These are phyloP conservation scores for Pilaira anomala DNA, from an alignment of 192 early-diverging fungal species.

Conservation along the genomic window DNA sequence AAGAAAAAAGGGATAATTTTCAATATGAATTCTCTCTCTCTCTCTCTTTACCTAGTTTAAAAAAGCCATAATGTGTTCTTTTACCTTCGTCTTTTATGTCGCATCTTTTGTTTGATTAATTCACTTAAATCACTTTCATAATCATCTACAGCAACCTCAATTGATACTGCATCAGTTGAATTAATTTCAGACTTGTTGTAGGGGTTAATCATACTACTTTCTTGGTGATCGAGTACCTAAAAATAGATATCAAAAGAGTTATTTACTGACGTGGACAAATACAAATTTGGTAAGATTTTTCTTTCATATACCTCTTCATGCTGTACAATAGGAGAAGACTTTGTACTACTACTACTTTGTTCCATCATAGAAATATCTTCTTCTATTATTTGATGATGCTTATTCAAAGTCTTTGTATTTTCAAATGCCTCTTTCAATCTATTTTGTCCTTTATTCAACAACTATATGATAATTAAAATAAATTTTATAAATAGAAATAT, in stretches of 20 bases:
- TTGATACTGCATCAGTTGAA: too few relatives aligned
- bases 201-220: too few relatives aligned
- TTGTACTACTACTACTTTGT: background rate
- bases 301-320: background rate
- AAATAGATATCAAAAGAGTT: background rate
- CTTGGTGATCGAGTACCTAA: background rate
- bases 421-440: constrained; percentile 21
- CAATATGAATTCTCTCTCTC: too few relatives aligned
- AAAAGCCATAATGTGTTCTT: too few relatives aligned
- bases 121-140: too few relatives aligned
- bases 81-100: too few relatives aligned
- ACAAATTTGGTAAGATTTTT: background rate
- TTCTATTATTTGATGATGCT: background rate
- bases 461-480: background rate
- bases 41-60: too few relatives aligned
- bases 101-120: too few relatives aligned
- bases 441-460: constrained; percentile 11
- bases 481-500: background rate
- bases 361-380: background rate
- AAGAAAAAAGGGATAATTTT: too few relatives aligned
- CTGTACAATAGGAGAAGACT: background rate
- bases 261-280: background rate
- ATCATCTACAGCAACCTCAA: too few relatives aligned
- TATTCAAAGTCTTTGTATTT: background rate
- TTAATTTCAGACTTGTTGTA: too few relatives aligned